Evolutionary conservation across 2,329 filamentous ascomycete species (phyloP), one percentile per base, ranked within the genome.

Genomic region (Penicillium sumatraense): DNA sequence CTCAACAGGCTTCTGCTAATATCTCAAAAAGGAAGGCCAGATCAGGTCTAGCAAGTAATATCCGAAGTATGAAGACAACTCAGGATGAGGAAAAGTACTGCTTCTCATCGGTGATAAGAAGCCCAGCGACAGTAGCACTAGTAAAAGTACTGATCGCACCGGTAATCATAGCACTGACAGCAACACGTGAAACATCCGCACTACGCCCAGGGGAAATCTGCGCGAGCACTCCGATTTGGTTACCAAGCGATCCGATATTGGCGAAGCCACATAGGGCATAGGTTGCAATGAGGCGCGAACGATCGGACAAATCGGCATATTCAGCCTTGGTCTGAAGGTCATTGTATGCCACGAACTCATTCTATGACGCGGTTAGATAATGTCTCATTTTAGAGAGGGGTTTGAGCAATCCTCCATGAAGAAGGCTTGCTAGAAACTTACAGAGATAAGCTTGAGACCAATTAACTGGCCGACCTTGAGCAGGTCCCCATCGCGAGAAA

Each of bases 231-330:
- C 91, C 91, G 58, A 96, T 95, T 76, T 96, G 91, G 53, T 91
- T 93, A 71, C 91, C 91, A 45, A 96, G 83, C 26, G 90, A 93
- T 51, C 89, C 89, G 64, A 96, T 89, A 78, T 96, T 96, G 59
- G 90, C 92, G 71, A 91, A 91, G 23, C 81, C 81, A 75, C 91
- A 96, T 61, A 93, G 83, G 18, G 90, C 89, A 70, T 96, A 96
- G 48, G 90, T 96, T 42, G 89, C 90, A 68, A 96, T 96, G 62
- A 96, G 83, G 42, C 82, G 82, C 21, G 90, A 91, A 50, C 91
- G 90, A 14, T 84, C 78, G 26, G 85, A 86, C 58, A 96, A 81
- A 24, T 70, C 61, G 51, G 75, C 74, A 72, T 89, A 92, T 0
- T 72, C 70, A 1, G 75, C 67, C 0, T 81, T 69, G 13, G 69